phyloP scores from a whole-genome alignment of 129 eudicot genomes.

The Apium graveolens region DNA sequence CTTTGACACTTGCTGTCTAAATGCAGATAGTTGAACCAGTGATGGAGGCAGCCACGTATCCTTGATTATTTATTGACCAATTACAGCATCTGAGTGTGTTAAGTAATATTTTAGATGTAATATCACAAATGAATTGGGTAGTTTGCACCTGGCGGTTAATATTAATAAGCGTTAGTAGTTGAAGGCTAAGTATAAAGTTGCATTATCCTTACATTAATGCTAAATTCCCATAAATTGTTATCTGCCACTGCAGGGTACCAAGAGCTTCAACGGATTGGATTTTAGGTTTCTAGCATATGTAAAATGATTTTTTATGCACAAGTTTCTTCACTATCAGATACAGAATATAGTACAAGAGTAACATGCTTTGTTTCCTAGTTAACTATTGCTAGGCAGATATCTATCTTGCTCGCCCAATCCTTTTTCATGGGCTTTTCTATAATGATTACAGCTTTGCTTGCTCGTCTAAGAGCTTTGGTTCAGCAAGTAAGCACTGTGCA shows the following conservation, averaged over 20 bases:
- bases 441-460: constrained; percentile 60
- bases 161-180: neutral
- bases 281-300: neutral
- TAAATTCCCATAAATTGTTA: neutral
- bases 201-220: neutral
- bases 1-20: constrained; percentile 10
- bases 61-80: constrained; percentile 17
- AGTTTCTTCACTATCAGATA: neutral
- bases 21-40: constrained; percentile 88
- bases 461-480: constrained; percentile 78
- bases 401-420: constrained; percentile 77
- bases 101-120: neutral
- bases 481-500: constrained; percentile 64
- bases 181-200: neutral
- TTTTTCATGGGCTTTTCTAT: constrained; percentile 74
- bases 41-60: constrained; percentile 91
- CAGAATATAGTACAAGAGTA: neutral
- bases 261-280: neutral
- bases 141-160: neutral
- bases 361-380: constrained; percentile 21
- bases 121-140: neutral
- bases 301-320: neutral
- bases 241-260: neutral
- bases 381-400: constrained; percentile 61
- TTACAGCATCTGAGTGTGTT: neutral